phyloP scores from a whole-genome alignment of 169 alveolate species.

The Pseudocohnilembus persalinus region DNA sequence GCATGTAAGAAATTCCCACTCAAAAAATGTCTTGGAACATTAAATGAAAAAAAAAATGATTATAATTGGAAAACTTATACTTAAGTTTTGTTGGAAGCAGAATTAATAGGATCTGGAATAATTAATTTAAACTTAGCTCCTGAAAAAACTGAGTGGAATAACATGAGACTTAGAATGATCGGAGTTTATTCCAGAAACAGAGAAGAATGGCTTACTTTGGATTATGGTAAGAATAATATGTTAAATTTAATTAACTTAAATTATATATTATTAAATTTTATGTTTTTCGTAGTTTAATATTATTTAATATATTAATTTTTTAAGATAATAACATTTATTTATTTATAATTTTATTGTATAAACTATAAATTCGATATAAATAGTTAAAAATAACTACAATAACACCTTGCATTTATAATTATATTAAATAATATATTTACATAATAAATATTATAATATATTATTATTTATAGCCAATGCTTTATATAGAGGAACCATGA shows the following conservation, averaged over 20 bases:
- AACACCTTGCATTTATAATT: no score
- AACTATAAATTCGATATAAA: no score
- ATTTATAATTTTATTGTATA: no score
- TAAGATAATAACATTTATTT: no score
- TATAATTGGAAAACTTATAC: background rate
- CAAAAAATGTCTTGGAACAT: background rate
- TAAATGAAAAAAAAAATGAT: background rate
- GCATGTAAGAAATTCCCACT: background rate
- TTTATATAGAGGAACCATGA: slow-evolving; percentile 35
- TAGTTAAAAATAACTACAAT: no score
- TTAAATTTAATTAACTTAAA: no score
- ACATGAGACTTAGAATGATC: slow-evolving; percentile 32
- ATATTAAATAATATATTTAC: no score
- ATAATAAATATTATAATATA: no score
- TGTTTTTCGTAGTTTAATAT: no score
- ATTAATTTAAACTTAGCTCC: background rate
- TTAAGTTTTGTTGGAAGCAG: background rate
- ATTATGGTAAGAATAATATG: background rate
- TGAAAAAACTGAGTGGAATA: background rate
- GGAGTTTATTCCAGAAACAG: slow-evolving; percentile 76
- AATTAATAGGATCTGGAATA: background rate
- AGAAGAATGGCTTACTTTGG: slow-evolving; percentile 66
- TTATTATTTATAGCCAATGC: slow-evolving; percentile 22
- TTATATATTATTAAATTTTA: no score
- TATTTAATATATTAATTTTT: no score